phyloP scores from a whole-genome alignment of 2,329 filamentous ascomycete species.

The Xylaria sp. region DNA sequence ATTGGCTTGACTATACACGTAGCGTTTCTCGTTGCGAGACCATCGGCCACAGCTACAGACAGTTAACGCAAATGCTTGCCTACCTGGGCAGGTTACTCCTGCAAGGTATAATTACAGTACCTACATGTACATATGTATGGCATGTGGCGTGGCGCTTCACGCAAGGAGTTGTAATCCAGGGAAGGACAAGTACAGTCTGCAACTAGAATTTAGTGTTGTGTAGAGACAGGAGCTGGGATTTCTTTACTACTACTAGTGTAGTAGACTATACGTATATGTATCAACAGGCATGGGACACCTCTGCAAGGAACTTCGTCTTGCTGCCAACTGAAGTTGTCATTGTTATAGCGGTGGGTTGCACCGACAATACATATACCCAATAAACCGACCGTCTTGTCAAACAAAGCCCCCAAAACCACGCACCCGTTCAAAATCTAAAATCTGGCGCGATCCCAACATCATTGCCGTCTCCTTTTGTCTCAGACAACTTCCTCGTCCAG shows the following conservation, averaged over 20 bases:
- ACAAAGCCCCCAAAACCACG: conserved; percentile 4
- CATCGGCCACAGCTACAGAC: not conserved
- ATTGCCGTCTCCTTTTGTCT: not conserved
- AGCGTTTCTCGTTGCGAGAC: not conserved
- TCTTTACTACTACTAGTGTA: not conserved
- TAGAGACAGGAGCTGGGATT: conserved; percentile 7
- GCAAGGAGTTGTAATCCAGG: not conserved
- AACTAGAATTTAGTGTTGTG: conserved; percentile 20
- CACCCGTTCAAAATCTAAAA: conserved; percentile 16
- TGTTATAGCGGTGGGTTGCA: conserved; percentile 14
- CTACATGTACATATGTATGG: not conserved
- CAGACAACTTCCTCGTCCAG: conserved; percentile 1
- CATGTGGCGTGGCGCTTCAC: conserved; percentile 7
- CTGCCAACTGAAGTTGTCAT: conserved; percentile 8
- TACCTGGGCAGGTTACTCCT: not conserved
- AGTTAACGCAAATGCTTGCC: conserved; percentile 10
- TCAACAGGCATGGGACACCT: not conserved
- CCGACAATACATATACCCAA: not conserved
- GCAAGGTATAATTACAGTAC: conserved; percentile 7
- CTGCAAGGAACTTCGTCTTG: not conserved
- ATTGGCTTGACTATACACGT: not conserved
- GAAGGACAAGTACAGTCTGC: conserved; percentile 1
- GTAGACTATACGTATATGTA: not conserved
- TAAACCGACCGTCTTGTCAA: not conserved
- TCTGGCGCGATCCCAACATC: not conserved